Base-by-base conservation (phyloP, 495 filamentous ascomycete species). In the Trichoderma asperelloides region DNA sequence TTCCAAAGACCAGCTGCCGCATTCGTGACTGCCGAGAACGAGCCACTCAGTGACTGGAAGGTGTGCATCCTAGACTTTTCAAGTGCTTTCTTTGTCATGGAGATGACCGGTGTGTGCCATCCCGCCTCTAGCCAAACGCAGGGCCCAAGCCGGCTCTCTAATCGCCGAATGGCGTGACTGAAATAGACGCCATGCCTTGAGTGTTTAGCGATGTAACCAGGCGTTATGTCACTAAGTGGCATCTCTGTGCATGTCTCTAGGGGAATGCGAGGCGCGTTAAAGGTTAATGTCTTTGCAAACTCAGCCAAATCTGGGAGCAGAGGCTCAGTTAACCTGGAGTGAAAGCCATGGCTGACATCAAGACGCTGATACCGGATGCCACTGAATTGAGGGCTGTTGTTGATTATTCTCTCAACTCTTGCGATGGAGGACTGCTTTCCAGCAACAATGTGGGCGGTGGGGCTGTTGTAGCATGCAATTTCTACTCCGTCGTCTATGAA, bases 301-400 rank as follows among this genome's bases (percentile, higher is more conserved):
- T 63, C 39, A 1, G 67, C 55, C 0, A 82, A 70, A 13, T 73
- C 69, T 6, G 69, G 30, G 0, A 82, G 57, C 6, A 82, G 64
- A 4, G 73, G 67, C 16, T 81, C 77, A 0, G 74, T 76, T 25
- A 82, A 73, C 13, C 65, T 40, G 0, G 80, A 82, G 67, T 83
- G 81, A 66, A 80, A 83, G 13, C 73, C 81, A 66, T 83, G 79
- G 7, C 73, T 82, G 16, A 75, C 73, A 62, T 73, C 68, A 1
- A 83, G 70, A 13, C 70, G 69, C 69, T 76, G 69, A 16, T 33
- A 33, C 16, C 60, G 60, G 1, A 23, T 33, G 25, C 60, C 60
- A 3, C 12, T 23, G 28, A 63, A 37, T 7, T 40, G 60, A n/a
- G 60, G 28, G 23, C 28, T 21, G 28, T 23, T 23, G 28, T 63